These are phyloP conservation scores for Candida railenensis DNA, from an alignment of 805 yeast genomes.

Conservation along the genomic window DNA sequence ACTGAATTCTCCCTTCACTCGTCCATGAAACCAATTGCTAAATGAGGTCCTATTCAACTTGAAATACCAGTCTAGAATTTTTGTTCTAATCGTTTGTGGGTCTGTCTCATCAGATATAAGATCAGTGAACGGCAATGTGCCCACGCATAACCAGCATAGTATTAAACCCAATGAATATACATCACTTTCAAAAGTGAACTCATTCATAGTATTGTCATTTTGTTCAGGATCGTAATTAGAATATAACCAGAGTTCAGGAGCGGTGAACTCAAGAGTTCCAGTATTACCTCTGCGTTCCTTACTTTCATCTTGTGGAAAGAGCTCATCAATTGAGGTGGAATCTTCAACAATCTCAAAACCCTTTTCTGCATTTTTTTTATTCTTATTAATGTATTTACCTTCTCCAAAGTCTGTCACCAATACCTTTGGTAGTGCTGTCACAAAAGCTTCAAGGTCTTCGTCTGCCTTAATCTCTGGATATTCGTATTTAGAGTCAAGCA, in stretches of 20 bases:
- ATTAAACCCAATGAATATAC: conserved; percentile 83
- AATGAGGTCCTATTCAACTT: conserved; percentile 18
- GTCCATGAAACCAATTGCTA: conserved; percentile 23
- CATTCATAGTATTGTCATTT: conserved; percentile 31
- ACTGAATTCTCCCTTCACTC: background rate
- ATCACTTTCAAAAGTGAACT: conserved; percentile 73
- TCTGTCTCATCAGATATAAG: conserved; percentile 19
- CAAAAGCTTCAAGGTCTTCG: conserved; percentile 7
- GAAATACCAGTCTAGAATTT: conserved; percentile 32
- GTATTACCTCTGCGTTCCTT: conserved; percentile 78
- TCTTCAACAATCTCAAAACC: conserved; percentile 9
- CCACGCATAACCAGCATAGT: conserved; percentile 71
- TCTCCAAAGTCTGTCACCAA: conserved; percentile 90
- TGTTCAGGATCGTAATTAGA: conserved; percentile 16
- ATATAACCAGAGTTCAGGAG: conserved; percentile 69
- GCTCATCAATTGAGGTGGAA: conserved; percentile 13
- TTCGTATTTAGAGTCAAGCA: conserved; percentile 44
- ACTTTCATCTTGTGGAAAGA: conserved; percentile 9
- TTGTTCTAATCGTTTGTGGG: conserved; percentile 25
- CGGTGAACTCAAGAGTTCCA: conserved; percentile 84
- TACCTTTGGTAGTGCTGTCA: conserved; percentile 55
- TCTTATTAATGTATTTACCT: conserved; percentile 69
- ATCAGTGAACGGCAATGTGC: conserved; percentile 57
- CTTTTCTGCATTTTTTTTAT: conserved; percentile 6
- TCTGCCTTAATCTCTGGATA: conserved; percentile 10